phyloP scores from a whole-genome alignment of 2,329 filamentous ascomycete species.

The Aureobasidium sp. region DNA sequence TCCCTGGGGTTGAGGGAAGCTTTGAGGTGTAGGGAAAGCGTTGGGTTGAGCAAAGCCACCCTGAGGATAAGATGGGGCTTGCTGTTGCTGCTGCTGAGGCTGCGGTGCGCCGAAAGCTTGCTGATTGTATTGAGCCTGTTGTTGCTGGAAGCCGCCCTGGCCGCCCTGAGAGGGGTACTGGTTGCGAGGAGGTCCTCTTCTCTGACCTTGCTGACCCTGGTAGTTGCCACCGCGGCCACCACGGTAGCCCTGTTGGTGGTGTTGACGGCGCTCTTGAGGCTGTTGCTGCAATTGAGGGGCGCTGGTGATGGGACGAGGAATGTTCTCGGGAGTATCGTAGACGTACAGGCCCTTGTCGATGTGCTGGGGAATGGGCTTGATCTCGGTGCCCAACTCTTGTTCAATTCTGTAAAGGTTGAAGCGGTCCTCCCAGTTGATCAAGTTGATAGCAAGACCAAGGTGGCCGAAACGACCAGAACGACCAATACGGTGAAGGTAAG shows the following conservation, averaged over 20 bases:
- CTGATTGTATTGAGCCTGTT: slow-evolving; percentile 24
- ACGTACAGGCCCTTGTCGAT: slow-evolving; percentile 99
- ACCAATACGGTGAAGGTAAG: slow-evolving; percentile 96
- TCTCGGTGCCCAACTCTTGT: slow-evolving; percentile 93
- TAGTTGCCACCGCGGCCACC: slow-evolving; percentile 27
- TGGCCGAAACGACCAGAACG: slow-evolving; percentile 96
- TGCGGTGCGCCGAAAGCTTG: slow-evolving; percentile 15
- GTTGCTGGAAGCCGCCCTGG: slow-evolving; percentile 19
- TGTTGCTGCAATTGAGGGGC: slow-evolving; percentile 31
- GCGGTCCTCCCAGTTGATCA: slow-evolving; percentile 99
- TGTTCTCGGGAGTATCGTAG: slow-evolving; percentile 91
- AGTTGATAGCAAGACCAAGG: slow-evolving; percentile 92
- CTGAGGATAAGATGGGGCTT: slow-evolving; percentile 23
- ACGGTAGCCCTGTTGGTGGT: slow-evolving; percentile 29
- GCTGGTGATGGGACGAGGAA: slow-evolving; percentile 72
- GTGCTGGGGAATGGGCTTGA: slow-evolving; percentile 84
- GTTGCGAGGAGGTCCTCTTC: slow-evolving; percentile 26
- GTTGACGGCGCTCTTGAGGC: slow-evolving; percentile 22
- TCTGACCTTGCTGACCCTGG: slow-evolving; percentile 26
- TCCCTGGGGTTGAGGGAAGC: slow-evolving; percentile 5
- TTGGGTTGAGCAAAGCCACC: slow-evolving; percentile 1
- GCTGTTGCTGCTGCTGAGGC: slow-evolving; percentile 25
- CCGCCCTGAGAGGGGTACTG: slow-evolving; percentile 20
- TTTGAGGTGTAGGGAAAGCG: slow-evolving; percentile 9
- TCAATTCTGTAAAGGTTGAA: slow-evolving; percentile 99